Conservation (phyloP, 495 filamentous ascomycete genomes). For the Penicillium ucsense region DNA sequence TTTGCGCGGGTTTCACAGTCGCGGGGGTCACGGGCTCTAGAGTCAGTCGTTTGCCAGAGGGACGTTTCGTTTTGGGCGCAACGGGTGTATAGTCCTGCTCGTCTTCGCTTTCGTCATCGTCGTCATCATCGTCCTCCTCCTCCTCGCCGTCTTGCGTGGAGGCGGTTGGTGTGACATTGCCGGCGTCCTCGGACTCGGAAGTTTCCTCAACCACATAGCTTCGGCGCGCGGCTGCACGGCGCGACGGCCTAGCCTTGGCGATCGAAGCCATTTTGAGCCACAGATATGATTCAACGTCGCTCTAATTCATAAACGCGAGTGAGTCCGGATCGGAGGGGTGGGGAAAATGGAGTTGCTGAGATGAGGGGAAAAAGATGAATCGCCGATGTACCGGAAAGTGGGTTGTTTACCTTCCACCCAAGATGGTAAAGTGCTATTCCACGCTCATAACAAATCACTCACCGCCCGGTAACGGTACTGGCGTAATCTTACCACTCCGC, state of each 20-base stretch:
- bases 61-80: slow-evolving; percentile 39
- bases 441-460: slow-evolving; percentile 33
- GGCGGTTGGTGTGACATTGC: slow-evolving; percentile 42
- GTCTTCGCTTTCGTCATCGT: slow-evolving; percentile 51
- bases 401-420: slow-evolving; percentile 38
- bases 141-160: slow-evolving; percentile 35
- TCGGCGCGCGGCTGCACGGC: slow-evolving; percentile 61
- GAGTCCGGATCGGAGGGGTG: slow-evolving; percentile 6
- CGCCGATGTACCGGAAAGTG: slow-evolving; percentile 24
- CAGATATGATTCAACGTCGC: slow-evolving; percentile 7
- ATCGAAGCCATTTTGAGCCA: slow-evolving; percentile 42
- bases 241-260: slow-evolving; percentile 64
- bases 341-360: not conserved
- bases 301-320: slow-evolving; percentile 23
- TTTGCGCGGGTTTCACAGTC: slow-evolving; percentile 24
- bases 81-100: slow-evolving; percentile 73
- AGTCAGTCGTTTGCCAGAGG: slow-evolving; percentile 46
- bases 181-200: slow-evolving; percentile 56
- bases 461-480: slow-evolving; percentile 15
- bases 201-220: slow-evolving; percentile 63
- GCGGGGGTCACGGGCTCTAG: slow-evolving; percentile 42
- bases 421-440: slow-evolving; percentile 28
- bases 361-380: slow-evolving; percentile 16
- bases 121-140: slow-evolving; percentile 36
- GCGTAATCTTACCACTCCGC: slow-evolving; percentile 12